Base-by-base conservation (phyloP, 108 stramenopile species). In the Aurantiochytrium sp. region DNA sequence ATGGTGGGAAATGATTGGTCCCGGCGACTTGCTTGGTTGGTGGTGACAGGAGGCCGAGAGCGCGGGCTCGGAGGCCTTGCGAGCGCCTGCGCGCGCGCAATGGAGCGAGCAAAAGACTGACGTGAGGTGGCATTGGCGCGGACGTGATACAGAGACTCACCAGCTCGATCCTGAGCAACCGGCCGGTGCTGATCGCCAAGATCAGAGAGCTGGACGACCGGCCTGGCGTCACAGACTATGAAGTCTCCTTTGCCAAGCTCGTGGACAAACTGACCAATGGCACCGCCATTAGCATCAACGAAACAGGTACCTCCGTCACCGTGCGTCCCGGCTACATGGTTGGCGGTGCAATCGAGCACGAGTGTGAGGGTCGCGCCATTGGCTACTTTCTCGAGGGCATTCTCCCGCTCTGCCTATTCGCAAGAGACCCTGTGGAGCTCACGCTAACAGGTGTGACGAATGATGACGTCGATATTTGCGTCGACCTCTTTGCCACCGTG, bases 331-430 rank as follows among this genome's bases (percentile, higher is more conserved):
- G 99, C 43, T 93, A 97, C 51, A 87, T 99, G 88, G 59, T 95
- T 71, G 98, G 98, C 12, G 99, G 99, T 28, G 90, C 92, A 4
- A 87, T 97, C 5, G 92, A 94, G 58, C 98, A 99, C 92, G 87
- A 87, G 6, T 58, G 45, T 23, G 94, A 95, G 59, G 98, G 98
- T 93, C n/a, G 87, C 4, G 60, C 55, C 42, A 93, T 98, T 57
- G 98, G 98, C 19, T 99, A 98, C 98, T 99, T 97, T 89, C 88
- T 99, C 57, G 98, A 99, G 90, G 99, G 97, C 60, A 94, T 99
- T 42, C 69, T 99, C 55, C 97, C 97, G 42, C 89, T 99, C 90
- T 97, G 97, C 12, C 94, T 97, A 4, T 99, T 99, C 93, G 97
- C 96, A 53, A 99, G 98, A 91, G 93, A 96, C 83, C 91, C 95